A percentile compares a stretch with the other conserved stretches of the same genome.
phyloP scores from a whole-genome alignment of 2,329 filamentous ascomycete species.

The Pyrenophora graminea region DNA sequence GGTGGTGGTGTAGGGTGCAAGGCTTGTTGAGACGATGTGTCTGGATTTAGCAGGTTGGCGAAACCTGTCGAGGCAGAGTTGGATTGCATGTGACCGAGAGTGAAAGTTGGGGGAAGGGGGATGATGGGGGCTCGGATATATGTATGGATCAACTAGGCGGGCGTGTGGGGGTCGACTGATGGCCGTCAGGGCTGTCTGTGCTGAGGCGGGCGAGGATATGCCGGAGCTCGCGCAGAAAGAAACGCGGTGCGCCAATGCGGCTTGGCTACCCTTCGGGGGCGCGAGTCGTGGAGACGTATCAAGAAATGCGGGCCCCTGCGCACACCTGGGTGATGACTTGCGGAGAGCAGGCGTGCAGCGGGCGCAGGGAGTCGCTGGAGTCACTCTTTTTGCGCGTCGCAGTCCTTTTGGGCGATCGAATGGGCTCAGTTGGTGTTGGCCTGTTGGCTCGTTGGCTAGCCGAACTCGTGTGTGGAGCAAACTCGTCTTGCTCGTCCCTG shows the following conservation, averaged over 20 bases:
- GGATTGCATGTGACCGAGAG: slow-evolving; percentile 48
- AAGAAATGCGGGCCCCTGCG: slow-evolving; percentile 25
- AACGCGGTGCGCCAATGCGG: slow-evolving; percentile 27
- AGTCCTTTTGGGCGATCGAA: slow-evolving; percentile 8
- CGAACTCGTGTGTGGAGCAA: no score
- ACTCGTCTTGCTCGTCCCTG: no score
- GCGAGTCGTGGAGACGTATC: slow-evolving; percentile 25
- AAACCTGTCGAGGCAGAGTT: slow-evolving; percentile 42
- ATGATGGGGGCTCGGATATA: slow-evolving; percentile 44
- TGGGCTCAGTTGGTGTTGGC: slow-evolving; percentile 4
- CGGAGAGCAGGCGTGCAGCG: slow-evolving; percentile 23
- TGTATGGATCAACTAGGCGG: slow-evolving; percentile 37
- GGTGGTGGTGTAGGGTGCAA: slow-evolving; percentile 16
- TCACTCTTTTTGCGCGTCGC: slow-evolving; percentile 7
- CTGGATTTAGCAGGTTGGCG: slow-evolving; percentile 47
- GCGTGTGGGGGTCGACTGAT: slow-evolving; percentile 36
- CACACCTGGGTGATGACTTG: slow-evolving; percentile 21
- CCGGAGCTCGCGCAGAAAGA: slow-evolving; percentile 29
- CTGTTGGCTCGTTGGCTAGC: no score
- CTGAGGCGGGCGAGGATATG: slow-evolving; percentile 33
- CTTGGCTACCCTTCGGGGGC: slow-evolving; percentile 22
- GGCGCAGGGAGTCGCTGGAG: slow-evolving; percentile 20
- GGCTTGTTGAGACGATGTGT: slow-evolving; percentile 22
- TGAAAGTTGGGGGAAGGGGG: slow-evolving; percentile 45
- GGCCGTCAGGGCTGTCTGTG: slow-evolving; percentile 35